Evolutionary conservation across 805 yeast genomes (phyloP).

Genomic region (Tetrapisispora fleetii): DNA sequence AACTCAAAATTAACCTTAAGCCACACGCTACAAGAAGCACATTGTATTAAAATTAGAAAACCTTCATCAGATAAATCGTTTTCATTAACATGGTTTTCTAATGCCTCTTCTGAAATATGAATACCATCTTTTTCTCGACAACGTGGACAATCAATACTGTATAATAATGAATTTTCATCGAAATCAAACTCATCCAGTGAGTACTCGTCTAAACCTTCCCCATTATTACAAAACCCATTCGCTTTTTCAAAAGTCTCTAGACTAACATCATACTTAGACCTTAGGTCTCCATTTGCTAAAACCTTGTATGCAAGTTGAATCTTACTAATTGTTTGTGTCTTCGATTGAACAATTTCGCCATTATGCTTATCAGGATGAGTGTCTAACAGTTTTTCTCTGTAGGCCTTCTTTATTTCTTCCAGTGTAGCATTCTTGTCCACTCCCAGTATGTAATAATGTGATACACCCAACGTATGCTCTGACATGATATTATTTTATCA

Average conservation of each 20-base stretch:
- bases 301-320: constrained; percentile 59
- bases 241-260: constrained; percentile 29
- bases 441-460: constrained; percentile 53
- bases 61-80: constrained; percentile 36
- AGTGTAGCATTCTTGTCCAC: constrained; percentile 32
- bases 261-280: constrained; percentile 44
- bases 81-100: constrained; percentile 41
- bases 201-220: constrained; percentile 61
- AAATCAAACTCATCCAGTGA: constrained; percentile 53
- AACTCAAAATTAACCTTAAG: constrained; percentile 54
- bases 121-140: constrained; percentile 49
- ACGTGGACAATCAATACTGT: constrained; percentile 52
- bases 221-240: constrained; percentile 32
- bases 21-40: constrained; percentile 81
- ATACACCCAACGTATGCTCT: background rate
- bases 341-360: background rate
- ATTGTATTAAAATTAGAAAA: constrained; percentile 65
- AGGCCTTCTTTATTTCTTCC: constrained; percentile 49
- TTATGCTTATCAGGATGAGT: constrained; percentile 71
- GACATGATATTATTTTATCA: background rate
- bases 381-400: constrained; percentile 45
- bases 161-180: constrained; percentile 30
- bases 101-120: constrained; percentile 47
- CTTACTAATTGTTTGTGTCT: constrained; percentile 2
- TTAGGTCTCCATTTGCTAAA: constrained; percentile 33